Evolutionary conservation across 139 green algal species (phyloP), one percentile per base, ranked within the genome.

Genomic region (Ettlia oleoabundans): DNA sequence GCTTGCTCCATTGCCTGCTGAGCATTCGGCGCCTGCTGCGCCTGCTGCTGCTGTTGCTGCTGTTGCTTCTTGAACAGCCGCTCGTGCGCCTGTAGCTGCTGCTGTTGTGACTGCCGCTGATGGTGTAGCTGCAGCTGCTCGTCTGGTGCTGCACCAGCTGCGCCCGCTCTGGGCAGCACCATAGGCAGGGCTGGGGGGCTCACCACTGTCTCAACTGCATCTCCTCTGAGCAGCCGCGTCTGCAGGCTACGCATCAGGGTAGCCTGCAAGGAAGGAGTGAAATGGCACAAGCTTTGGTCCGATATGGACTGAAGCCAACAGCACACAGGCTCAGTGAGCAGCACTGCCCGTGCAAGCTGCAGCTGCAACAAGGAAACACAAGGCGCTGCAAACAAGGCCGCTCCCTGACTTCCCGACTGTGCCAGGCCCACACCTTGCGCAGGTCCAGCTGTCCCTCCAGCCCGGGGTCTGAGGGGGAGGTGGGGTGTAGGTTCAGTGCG

Each of bases 161-260:
- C n/a, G n/a, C 3, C 42, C 18, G 69, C 40, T 42, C 38, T 26
- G 6, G 42, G 28, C 37, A 18, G 3, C 9, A 4, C 38, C 10
- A 10, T 13, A 13, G 69, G 41, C 28, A 21, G 28, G 28, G 28
- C 41, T 28, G 18, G 18, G 18, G 18, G 55, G n/a, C 41, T 52
- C 5, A 5, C 26, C 0, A 9, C 38, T 5, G 38, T 28, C 10
- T 76, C 69, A 2, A 15, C 41, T n/a, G 35, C 28, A 1, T 32
- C 69, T 30, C 10, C 69, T n/a, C n/a, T n/a, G 38, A 53, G 69
- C n/a, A 76, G 69, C 4, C 69, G 28, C 3, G 42, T 42, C 69
- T 76, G 69, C 42, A 76, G 18, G 69, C 69, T 13, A 41, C 69
- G 69, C 69, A 76, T 76, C 4, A 76, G 69, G 28, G 69, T 76